These are phyloP conservation scores for Buxus sempervirens DNA, from an alignment of 164 flowering plant species.

Conservation along the genomic window DNA sequence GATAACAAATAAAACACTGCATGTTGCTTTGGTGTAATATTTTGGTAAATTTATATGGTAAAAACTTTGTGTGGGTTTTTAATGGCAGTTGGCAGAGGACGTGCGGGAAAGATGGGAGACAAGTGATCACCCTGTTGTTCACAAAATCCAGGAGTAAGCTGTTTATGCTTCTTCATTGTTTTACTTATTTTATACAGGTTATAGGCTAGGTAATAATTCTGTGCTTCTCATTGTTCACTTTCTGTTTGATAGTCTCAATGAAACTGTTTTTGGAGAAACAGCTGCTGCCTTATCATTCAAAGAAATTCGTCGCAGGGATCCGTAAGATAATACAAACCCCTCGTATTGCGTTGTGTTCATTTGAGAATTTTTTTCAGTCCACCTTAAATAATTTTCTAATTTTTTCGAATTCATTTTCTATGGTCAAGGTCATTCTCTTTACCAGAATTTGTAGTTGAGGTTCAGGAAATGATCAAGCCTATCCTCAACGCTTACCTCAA, in stretches of 20 bases:
- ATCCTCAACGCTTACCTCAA: constrained; percentile 82
- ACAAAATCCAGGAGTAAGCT: constrained; percentile 92
- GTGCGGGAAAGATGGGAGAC: constrained; percentile 93
- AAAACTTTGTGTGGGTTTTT: background rate
- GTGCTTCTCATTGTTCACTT: background rate
- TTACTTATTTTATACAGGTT: background rate
- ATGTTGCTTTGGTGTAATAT: too few species aligned
- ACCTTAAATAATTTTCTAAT: background rate
- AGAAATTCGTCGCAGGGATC: constrained; percentile 90
- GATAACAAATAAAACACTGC: too few species aligned
- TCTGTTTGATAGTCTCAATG: constrained; percentile 61
- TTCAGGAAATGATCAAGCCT: constrained; percentile 79
- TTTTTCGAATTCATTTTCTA: constrained; percentile 8
- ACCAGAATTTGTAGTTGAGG: constrained; percentile 87
- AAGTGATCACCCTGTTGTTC: constrained; percentile 84
- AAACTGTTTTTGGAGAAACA: constrained; percentile 85
- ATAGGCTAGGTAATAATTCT: background rate
- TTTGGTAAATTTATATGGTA: background rate
- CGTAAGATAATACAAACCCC: constrained; percentile 42
- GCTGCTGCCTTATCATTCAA: constrained; percentile 68
- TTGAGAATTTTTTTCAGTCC: background rate
- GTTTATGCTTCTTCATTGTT: background rate
- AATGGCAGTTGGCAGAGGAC: constrained; percentile 82
- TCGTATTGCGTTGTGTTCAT: background rate
- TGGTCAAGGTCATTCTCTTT: constrained; percentile 69